These are phyloP conservation scores for Samsoniella hepiali DNA, from an alignment of 2,329 filamentous ascomycete species.

Conservation along the genomic window DNA sequence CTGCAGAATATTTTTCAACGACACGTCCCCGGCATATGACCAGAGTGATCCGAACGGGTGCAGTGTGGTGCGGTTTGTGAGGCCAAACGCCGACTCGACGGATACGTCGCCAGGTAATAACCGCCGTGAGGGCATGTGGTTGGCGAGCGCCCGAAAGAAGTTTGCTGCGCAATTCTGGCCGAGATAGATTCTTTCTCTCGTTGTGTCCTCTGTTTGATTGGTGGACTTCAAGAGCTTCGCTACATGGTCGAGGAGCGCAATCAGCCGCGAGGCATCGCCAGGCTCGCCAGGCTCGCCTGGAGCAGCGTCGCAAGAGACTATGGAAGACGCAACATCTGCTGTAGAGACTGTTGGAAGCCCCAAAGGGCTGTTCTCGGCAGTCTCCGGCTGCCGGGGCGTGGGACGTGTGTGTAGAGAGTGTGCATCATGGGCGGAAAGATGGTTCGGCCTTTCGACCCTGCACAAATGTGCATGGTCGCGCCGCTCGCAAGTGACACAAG, in stretches of 20 bases:
- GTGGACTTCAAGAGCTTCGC: neutral
- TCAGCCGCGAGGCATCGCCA: neutral
- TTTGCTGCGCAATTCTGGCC: conserved; percentile 1
- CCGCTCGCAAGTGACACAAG: neutral
- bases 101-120: neutral
- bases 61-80: conserved; percentile 1
- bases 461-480: neutral
- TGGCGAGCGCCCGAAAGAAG: neutral
- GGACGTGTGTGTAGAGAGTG: neutral
- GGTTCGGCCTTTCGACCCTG: neutral
- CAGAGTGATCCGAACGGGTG: conserved; percentile 2
- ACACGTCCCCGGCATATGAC: neutral
- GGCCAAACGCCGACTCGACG: conserved; percentile 10
- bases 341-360: too few species aligned
- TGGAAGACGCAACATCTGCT: too few species aligned
- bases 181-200: neutral
- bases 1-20: neutral
- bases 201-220: neutral
- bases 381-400: neutral
- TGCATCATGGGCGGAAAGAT: neutral
- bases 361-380: neutral
- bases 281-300: too few species aligned
- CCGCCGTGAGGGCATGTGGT: neutral
- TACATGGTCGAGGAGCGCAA: neutral
- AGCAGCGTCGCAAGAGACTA: too few species aligned